Evolutionary conservation across 2,329 filamentous ascomycete species (phyloP).

Genomic region (Diatrype stigma): DNA sequence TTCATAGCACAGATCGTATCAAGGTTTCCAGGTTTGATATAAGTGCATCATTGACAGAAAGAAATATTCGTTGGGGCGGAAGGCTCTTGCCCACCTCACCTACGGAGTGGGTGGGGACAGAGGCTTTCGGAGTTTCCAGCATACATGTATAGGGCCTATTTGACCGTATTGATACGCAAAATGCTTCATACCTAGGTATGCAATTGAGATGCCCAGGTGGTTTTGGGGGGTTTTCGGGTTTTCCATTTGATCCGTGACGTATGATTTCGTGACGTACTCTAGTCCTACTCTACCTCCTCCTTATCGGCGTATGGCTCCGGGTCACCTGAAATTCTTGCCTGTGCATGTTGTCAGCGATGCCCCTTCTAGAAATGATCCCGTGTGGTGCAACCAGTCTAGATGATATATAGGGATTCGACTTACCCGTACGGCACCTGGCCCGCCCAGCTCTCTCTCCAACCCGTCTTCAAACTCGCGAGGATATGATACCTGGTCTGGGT

Average conservation of each 20-base stretch:
- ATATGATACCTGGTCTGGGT: conserved; percentile 67
- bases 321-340: conserved; percentile 55
- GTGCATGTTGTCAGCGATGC: conserved; percentile 12
- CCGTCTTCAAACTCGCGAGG: conserved; percentile 71
- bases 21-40: too few relatives aligned
- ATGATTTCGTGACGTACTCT: conserved; percentile 21
- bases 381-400: background rate
- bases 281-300: conserved; percentile 20
- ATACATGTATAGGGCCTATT: too few relatives aligned
- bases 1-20: too few relatives aligned
- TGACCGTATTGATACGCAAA: too few relatives aligned
- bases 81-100: too few relatives aligned
- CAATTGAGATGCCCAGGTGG: background rate
- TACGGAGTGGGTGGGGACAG: too few relatives aligned
- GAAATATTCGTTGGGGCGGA: background rate
- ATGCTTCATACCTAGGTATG: too few relatives aligned
- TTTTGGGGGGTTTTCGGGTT: too few relatives aligned
- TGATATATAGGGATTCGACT: conserved; percentile 36
- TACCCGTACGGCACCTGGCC: conserved; percentile 62
- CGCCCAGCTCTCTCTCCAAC: conserved; percentile 71
- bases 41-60: background rate
- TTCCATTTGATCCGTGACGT: background rate
- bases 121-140: too few relatives aligned
- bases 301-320: conserved; percentile 42
- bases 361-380: background rate